Base-by-base conservation (phyloP, 2,329 filamentous ascomycete species). In the Paraconiothyrium sp. region DNA sequence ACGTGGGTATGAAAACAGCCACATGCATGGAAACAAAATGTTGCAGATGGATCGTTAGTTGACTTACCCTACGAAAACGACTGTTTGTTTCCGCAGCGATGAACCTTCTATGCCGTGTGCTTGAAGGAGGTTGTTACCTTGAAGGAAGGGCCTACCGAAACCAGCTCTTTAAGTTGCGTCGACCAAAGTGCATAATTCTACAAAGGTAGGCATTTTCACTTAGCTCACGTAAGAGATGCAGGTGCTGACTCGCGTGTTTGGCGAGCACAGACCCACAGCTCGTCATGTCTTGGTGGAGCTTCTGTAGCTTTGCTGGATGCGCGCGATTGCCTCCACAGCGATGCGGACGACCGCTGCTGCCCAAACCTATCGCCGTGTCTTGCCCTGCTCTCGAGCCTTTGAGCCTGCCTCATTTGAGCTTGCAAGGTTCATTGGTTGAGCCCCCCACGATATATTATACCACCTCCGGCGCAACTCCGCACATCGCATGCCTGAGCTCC, bases 391-490 rank as follows among this genome's bases (percentile, higher is more conserved):
- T 14, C 34, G 34, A 39, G 47, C 44, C n/a, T 10, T 35, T 41
- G 54, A 32, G 30, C 44, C 44, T 44, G 44, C 34, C 54, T 14
- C 9, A 32, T 3, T 24, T 46, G 16, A 27, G 34, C 32, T 43
- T 46, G 52, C 51, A 35, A 48, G 22, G 41, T 34, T 10, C 32
- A 49, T 46, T 50, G 30, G 57, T 46, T 46, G 24, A n/a, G 34
- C 30, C 16, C 20, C 20, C 32, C 54, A 52, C 39, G 14, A 46
- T 27, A 27, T 13, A 27, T 44, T 34, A 22, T 39, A 32, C 50
- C 47, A 54, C 46, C 49, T 46, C 61, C 35, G 54, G 56, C 56
- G 50, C 60, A 58, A 39, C 56, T 56, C 56, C 47, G 60, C 56
- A 39, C 49, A 27, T 32, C 27, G 35, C 54, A 13, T 46, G 24